Evolutionary conservation across 768 basidiomycete species (phyloP).

Genomic region (Cystofilobasidium capitatum): DNA sequence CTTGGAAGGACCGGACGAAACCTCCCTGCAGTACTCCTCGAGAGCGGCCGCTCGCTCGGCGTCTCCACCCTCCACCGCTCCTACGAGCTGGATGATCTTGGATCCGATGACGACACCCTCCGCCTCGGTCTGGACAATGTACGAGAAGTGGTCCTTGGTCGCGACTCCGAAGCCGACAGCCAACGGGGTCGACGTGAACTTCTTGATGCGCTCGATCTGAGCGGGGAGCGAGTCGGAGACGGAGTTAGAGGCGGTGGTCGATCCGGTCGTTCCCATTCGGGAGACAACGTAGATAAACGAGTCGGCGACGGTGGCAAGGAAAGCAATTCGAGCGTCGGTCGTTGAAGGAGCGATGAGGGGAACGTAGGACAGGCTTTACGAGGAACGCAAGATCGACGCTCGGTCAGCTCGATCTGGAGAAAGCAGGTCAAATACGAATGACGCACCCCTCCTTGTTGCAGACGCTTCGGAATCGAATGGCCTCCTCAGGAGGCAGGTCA

Average conservation of each 20-base stretch:
- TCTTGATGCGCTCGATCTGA: constrained; percentile 69
- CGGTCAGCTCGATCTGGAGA: not conserved
- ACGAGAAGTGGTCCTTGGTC: constrained; percentile 75
- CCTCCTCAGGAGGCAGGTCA: constrained; percentile 95
- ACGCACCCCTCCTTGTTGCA: constrained; percentile 69
- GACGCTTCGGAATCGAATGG: constrained; percentile 76
- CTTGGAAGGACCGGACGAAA: constrained; percentile 39
- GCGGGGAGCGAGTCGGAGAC: constrained; percentile 72
- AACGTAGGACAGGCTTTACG: constrained; percentile 74
- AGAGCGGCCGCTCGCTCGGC: constrained; percentile 48
- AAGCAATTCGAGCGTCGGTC: constrained; percentile 71
- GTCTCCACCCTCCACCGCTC: constrained; percentile 46
- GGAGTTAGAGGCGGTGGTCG: constrained; percentile 53
- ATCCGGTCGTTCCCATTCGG: constrained; percentile 99
- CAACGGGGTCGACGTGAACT: constrained; percentile 57
- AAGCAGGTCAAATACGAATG: not conserved
- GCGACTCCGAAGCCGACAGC: constrained; percentile 97
- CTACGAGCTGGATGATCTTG: constrained; percentile 69
- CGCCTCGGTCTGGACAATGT: constrained; percentile 75
- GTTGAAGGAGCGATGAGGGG: constrained; percentile 94
- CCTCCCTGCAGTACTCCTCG: constrained; percentile 62
- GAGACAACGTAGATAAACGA: constrained; percentile 98
- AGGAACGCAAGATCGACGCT: constrained; percentile 1
- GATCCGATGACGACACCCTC: constrained; percentile 93
- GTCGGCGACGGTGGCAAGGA: constrained; percentile 86